Evolutionary conservation across 306 rosid genomes (phyloP).

Genomic region (Rosa persica): DNA sequence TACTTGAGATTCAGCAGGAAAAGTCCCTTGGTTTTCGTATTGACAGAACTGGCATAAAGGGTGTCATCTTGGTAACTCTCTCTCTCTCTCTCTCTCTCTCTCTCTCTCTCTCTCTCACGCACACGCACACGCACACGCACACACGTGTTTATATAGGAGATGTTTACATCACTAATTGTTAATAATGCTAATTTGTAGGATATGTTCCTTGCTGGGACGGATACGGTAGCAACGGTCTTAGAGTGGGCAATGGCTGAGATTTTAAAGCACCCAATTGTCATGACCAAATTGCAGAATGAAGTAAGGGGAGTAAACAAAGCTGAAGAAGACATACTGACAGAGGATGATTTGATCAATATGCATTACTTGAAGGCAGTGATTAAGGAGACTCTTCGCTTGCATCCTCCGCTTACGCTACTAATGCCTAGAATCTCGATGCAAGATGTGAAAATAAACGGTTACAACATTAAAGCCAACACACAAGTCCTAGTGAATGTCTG

Average conservation of each 20-base stretch:
- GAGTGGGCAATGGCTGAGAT: slow-evolving; percentile 58
- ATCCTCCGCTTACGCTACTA: slow-evolving; percentile 40
- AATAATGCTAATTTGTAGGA: slow-evolving; percentile 13
- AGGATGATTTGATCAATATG: slow-evolving; percentile 40
- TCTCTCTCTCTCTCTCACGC: not conserved
- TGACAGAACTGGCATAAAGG: slow-evolving; percentile 37
- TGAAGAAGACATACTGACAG: slow-evolving; percentile 17
- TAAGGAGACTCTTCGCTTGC: slow-evolving; percentile 33
- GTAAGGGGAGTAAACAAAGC: not conserved
- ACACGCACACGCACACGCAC: too few relatives aligned
- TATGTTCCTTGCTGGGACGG: slow-evolving; percentile 50
- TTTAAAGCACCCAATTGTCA: slow-evolving; percentile 37
- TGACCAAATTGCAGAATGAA: slow-evolving; percentile 21
- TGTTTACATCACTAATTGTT: too few relatives aligned
- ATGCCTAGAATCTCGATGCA: slow-evolving; percentile 31
- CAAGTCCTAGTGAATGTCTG: slow-evolving; percentile 33
- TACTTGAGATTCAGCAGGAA: slow-evolving; percentile 39
- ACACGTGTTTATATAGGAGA: too few relatives aligned
- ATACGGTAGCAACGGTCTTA: slow-evolving; percentile 30
- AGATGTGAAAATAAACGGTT: slow-evolving; percentile 13
- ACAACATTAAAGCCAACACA: slow-evolving; percentile 6
- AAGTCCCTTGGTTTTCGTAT: not conserved
- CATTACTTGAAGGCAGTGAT: slow-evolving; percentile 46
- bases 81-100: not conserved
- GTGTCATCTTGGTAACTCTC: slow-evolving; percentile 36